These are phyloP conservation scores for Lavandula angustifolia DNA, from an alignment of 257 asterid species.

Conservation along the genomic window DNA sequence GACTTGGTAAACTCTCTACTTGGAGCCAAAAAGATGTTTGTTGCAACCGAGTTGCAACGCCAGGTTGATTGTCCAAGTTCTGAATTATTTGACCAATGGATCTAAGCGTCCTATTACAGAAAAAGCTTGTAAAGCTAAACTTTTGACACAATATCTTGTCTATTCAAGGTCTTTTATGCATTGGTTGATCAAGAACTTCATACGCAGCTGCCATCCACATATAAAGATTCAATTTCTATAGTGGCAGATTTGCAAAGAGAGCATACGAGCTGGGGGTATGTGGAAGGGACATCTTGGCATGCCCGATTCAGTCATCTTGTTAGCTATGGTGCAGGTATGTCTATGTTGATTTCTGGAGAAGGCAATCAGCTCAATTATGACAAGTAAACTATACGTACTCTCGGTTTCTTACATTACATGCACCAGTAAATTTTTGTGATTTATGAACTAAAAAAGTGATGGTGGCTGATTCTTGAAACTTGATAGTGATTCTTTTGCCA, in stretches of 20 bases:
- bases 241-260: conserved; percentile 75
- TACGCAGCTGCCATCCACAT: conserved; percentile 55
- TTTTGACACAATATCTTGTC: conserved; percentile 27
- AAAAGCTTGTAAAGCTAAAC: conserved; percentile 17
- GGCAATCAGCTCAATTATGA: too few relatives aligned
- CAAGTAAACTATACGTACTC: background rate
- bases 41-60: conserved; percentile 90
- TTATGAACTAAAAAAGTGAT: too few relatives aligned
- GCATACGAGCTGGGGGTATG: conserved; percentile 81
- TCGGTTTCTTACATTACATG: background rate
- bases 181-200: conserved; percentile 82
- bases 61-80: conserved; percentile 60
- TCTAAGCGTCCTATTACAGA: conserved; percentile 14
- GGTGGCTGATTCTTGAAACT: too few relatives aligned
- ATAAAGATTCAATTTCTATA: conserved; percentile 50
- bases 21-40: conserved; percentile 84
- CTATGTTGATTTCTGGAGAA: conserved; percentile 5
- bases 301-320: conserved; percentile 89
- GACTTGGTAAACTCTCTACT: conserved; percentile 65
- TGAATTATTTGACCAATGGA: conserved; percentile 9
- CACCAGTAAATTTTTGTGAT: background rate
- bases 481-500: too few relatives aligned
- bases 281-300: conserved; percentile 95
- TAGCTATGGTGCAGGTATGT: conserved; percentile 88
- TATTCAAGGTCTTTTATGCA: conserved; percentile 73